These are phyloP conservation scores for Capsicum baccatum DNA, from an alignment of 257 asterid genomes.

Conservation along the genomic window DNA sequence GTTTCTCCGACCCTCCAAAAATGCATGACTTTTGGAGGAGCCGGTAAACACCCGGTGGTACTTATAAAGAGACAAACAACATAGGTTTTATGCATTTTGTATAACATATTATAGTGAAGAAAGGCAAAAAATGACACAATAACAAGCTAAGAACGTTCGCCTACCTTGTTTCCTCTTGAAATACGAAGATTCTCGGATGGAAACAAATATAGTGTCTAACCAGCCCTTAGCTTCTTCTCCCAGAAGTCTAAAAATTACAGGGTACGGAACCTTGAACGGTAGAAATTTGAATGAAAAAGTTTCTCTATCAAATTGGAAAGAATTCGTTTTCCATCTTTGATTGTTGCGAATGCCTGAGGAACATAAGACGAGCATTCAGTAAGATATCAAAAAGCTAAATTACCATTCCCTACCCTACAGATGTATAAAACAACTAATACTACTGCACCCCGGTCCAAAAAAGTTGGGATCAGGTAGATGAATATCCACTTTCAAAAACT, in stretches of 20 bases:
- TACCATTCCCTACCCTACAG: neutral
- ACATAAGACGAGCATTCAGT: neutral
- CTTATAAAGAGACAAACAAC: neutral
- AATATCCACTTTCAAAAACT: neutral
- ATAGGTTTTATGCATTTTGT: neutral
- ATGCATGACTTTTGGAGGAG: neutral
- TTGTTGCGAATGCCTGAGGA: conserved; percentile 75
- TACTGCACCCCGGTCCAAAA: neutral
- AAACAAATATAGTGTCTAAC: conserved; percentile 93
- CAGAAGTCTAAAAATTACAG: conserved; percentile 87
- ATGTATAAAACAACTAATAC: too few species aligned
- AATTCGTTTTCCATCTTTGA: conserved; percentile 69
- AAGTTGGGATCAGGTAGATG: neutral
- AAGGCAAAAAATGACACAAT: neutral
- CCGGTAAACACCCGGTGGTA: neutral
- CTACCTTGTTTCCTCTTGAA: conserved; percentile 95
- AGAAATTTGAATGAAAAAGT: conserved; percentile 81
- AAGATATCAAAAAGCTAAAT: neutral
- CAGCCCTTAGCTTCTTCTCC: conserved; percentile 99
- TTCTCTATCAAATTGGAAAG: conserved; percentile 90
- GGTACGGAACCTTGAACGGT: conserved; percentile 93
- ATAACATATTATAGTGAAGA: neutral
- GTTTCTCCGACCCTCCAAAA: neutral
- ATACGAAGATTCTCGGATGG: conserved; percentile 86
- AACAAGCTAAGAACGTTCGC: conserved; percentile 11